Percentiles rank a stretch among this genome's conserved stretches.
Evolutionary conservation across 352 stramenopile genomes (phyloP).

Genomic region (Plasmopara viticola): DNA sequence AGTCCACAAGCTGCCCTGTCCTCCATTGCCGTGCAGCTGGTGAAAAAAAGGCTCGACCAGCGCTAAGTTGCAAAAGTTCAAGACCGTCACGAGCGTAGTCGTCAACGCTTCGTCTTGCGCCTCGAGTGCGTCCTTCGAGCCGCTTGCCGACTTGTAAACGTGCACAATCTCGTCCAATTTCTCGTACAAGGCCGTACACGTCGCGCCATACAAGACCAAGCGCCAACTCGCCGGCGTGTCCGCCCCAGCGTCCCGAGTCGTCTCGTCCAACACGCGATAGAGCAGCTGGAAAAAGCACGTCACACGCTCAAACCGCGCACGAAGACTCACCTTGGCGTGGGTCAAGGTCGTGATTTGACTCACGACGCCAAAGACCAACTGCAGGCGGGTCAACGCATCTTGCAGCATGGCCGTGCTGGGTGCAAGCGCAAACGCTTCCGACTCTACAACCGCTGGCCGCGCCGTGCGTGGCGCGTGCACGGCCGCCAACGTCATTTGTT

Average conservation of each 20-base stretch:
- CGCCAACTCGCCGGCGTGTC: slow-evolving; percentile 44
- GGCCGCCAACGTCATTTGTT: slow-evolving; percentile 51
- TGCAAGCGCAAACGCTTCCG: slow-evolving; percentile 31
- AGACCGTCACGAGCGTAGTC: slow-evolving; percentile 46
- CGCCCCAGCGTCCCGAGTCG: slow-evolving; percentile 8
- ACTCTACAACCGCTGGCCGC: slow-evolving; percentile 1
- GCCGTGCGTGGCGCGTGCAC: slow-evolving; percentile 40
- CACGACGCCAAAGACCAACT: slow-evolving; percentile 54
- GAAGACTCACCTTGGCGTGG: slow-evolving; percentile 38
- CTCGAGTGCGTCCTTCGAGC: neutral
- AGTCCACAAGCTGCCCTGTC: neutral
- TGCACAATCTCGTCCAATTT: slow-evolving; percentile 80
- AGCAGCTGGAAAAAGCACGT: slow-evolving; percentile 49
- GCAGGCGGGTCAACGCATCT: slow-evolving; percentile 65
- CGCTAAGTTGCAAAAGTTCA: slow-evolving; percentile 75
- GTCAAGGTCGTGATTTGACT: slow-evolving; percentile 64
- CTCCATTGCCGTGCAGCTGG: slow-evolving; percentile 24
- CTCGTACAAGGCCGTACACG: slow-evolving; percentile 71
- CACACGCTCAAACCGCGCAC: slow-evolving; percentile 40
- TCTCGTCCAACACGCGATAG: slow-evolving; percentile 61
- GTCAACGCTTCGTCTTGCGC: slow-evolving; percentile 45
- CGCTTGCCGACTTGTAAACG: slow-evolving; percentile 35
- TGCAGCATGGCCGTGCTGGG: slow-evolving; percentile 60
- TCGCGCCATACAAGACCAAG: slow-evolving; percentile 61
- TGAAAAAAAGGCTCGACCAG: slow-evolving; percentile 74